Conservation (phyloP, 805 yeast species). For the Candida ulmi region DNA sequence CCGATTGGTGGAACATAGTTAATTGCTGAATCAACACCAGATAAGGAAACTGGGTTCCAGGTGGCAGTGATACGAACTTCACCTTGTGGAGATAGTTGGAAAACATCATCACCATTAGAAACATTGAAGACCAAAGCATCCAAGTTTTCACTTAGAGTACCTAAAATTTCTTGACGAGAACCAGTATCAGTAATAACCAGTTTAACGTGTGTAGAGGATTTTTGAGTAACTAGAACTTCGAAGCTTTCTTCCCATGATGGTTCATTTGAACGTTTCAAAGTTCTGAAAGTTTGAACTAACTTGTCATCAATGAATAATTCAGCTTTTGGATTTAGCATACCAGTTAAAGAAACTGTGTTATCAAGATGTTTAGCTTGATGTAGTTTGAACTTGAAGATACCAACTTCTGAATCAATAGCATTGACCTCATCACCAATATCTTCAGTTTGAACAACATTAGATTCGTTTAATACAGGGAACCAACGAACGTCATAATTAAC, state of each 20-base stretch:
- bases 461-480: slow-evolving; percentile 26
- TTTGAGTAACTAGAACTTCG: slow-evolving; percentile 59
- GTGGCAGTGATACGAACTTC: slow-evolving; percentile 46
- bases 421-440: slow-evolving; percentile 26
- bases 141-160: slow-evolving; percentile 44
- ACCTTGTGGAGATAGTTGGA: slow-evolving; percentile 49
- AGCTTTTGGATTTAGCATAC: slow-evolving; percentile 54
- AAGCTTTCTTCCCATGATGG: slow-evolving; percentile 65
- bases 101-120: slow-evolving; percentile 40
- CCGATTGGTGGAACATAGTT: slow-evolving; percentile 59
- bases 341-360: slow-evolving; percentile 40
- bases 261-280: slow-evolving; percentile 60
- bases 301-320: slow-evolving; percentile 56
- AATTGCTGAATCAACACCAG: slow-evolving; percentile 41
- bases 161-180: slow-evolving; percentile 42
- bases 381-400: slow-evolving; percentile 60
- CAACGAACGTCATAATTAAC: slow-evolving; percentile 49
- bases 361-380: slow-evolving; percentile 59
- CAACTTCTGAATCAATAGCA: slow-evolving; percentile 57
- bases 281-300: slow-evolving; percentile 51
- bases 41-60: slow-evolving; percentile 68
- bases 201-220: slow-evolving; percentile 47
- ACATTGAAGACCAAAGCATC: slow-evolving; percentile 38
- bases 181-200: slow-evolving; percentile 60
- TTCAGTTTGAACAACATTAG: slow-evolving; percentile 7